A percentile compares a stretch with the other conserved stretches of the same genome.
Conservation (phyloP, 257 asterid species). For the Dorcoceras hygrometricum region DNA sequence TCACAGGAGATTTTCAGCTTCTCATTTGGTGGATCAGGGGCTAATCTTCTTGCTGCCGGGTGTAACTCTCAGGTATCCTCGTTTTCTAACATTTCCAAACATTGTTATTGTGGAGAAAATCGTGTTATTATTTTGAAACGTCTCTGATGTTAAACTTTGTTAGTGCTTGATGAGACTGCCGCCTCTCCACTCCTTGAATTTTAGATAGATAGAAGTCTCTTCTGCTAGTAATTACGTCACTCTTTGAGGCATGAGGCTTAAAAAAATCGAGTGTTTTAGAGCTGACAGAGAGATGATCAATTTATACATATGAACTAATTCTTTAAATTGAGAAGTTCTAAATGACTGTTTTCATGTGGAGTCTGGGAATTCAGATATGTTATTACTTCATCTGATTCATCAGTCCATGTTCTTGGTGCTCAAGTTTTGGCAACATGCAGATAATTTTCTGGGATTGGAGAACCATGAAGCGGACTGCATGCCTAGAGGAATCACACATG, state of each 20-base stretch:
- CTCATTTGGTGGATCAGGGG: conserved; percentile 79
- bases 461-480: conserved; percentile 63
- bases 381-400: not conserved
- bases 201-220: not conserved
- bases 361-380: not conserved
- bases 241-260: not conserved
- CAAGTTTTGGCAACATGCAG: conserved; percentile 31
- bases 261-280: conserved; percentile 11
- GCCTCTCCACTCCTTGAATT: not conserved
- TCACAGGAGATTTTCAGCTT: conserved; percentile 80
- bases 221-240: not conserved
- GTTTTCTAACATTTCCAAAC: conserved; percentile 2
- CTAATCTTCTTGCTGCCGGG: conserved; percentile 80
- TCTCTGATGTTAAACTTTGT: not conserved
- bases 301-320: not conserved
- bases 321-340: not conserved
- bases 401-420: not conserved
- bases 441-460: conserved; percentile 90
- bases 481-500: conserved; percentile 87
- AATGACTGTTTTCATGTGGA: not conserved
- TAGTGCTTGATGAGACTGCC: not conserved
- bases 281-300: not conserved
- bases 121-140: not conserved
- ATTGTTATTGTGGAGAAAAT: not conserved
- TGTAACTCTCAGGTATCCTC: conserved; percentile 64